Percentiles rank a stretch among this genome's conserved stretches.
phyloP scores from a whole-genome alignment of 139 green algal genomes.

The Closterium sp. region DNA sequence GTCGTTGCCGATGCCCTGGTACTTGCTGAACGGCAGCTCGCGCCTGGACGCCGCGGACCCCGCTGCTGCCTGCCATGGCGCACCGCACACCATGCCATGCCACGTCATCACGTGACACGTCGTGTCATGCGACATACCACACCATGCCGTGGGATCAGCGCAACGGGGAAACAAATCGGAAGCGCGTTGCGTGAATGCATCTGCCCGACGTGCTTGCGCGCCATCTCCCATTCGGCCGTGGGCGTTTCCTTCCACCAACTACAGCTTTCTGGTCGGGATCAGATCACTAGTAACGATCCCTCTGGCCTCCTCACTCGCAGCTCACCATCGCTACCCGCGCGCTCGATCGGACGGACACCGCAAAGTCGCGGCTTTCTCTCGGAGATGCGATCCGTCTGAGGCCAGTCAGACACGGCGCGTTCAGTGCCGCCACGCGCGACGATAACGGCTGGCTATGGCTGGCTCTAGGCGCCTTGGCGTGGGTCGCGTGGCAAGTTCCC shows the following conservation, averaged over 20 bases:
- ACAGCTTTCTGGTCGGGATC: background rate
- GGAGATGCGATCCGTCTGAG: background rate
- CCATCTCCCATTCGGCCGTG: background rate
- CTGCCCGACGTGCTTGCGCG: background rate
- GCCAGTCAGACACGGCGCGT: background rate
- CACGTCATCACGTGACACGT: background rate
- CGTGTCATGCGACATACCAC: background rate
- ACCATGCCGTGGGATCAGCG: background rate
- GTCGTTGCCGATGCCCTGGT: slow-evolving; percentile 98
- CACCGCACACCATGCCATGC: background rate
- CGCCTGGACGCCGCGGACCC: background rate
- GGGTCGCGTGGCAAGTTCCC: background rate
- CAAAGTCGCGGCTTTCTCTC: background rate
- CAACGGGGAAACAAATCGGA: background rate
- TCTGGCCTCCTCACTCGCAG: background rate
- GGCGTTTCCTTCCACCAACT: background rate
- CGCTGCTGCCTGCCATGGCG: background rate
- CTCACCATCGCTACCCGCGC: background rate
- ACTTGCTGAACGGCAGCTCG: slow-evolving; percentile 80
- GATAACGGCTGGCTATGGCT: background rate
- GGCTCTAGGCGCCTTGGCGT: background rate
- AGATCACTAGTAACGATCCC: background rate
- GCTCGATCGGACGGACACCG: background rate
- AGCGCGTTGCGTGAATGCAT: background rate
- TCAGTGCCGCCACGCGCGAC: background rate